Base-by-base conservation (phyloP, 1,284 basidiomycete genomes). In the Pterulicium gracile region DNA sequence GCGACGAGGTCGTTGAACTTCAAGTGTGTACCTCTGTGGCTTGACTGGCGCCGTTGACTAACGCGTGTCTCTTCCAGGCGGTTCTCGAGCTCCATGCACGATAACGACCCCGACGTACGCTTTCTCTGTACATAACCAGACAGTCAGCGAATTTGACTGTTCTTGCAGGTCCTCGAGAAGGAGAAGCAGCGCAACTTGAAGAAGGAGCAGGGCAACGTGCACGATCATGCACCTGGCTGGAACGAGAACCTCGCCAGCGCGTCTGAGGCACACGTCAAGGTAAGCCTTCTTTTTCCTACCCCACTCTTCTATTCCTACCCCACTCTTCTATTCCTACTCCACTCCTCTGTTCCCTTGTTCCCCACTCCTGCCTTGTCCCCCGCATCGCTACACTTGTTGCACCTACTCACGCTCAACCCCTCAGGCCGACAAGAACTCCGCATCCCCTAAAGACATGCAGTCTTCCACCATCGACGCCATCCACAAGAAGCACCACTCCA, bases 241-340 rank as follows among this genome's bases (percentile, higher is more conserved):
- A 77, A 77, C 53, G 70, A 79, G 51, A 55, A 63, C 41, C 69
- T 78, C 20, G 76, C 77, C 1, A 69, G 65, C 44, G 45, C 61
- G 19, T 74, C 76, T 1, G 77, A 79, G 60, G 77, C 76, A 3
- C 57, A 64, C 27, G 59, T 79, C 45, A 79, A 79, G 67, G 75
- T 72, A 42, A 36, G 7, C 7, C 15, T 13, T n/a, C n/a, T n/a
- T n/a, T n/a, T n/a, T n/a, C n/a, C n/a, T n/a, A n/a, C n/a, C n/a
- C n/a, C n/a, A n/a, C n/a, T n/a, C n/a, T n/a, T n/a, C n/a, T n/a
- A n/a, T n/a, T n/a, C n/a, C n/a, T n/a, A n/a, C n/a, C n/a, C n/a
- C n/a, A n/a, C n/a, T n/a, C n/a, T n/a, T n/a, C n/a, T n/a, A n/a
- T n/a, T n/a, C n/a, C n/a, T n/a, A 7, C 7, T 32, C 7, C 27